Conservation (phyloP, 441 rosid species). For the Adansonia rubrostipa region DNA sequence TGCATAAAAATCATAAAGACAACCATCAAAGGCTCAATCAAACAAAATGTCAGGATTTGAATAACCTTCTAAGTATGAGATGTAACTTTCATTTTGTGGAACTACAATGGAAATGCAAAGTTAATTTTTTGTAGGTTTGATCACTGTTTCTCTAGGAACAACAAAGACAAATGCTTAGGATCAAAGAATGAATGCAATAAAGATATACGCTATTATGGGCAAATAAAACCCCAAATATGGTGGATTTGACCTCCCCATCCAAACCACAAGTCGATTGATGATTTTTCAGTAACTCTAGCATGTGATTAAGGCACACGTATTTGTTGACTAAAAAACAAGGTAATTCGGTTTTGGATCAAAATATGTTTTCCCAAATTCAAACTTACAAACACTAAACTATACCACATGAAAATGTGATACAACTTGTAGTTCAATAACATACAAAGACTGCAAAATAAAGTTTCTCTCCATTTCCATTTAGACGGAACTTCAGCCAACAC, state of each 20-base stretch:
- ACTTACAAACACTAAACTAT: too few relatives aligned
- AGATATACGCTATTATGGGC: background rate
- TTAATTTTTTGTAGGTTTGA: background rate
- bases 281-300: background rate
- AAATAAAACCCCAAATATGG: background rate
- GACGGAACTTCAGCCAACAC: background rate
- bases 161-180: constrained; percentile 13
- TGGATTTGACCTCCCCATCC: background rate
- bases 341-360: background rate
- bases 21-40: background rate
- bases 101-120: background rate
- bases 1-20: background rate
- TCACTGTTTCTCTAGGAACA: constrained; percentile 5
- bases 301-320: background rate
- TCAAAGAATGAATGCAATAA: background rate
- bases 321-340: too few relatives aligned
- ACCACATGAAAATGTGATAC: background rate
- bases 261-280: background rate
- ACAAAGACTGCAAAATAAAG: background rate
- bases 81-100: too few relatives aligned
- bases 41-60: background rate
- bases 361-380: background rate
- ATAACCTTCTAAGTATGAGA: too few relatives aligned
- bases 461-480: background rate
- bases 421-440: background rate